Conservation (phyloP, 495 filamentous ascomycete genomes). For the Cenococcum geophilum region DNA sequence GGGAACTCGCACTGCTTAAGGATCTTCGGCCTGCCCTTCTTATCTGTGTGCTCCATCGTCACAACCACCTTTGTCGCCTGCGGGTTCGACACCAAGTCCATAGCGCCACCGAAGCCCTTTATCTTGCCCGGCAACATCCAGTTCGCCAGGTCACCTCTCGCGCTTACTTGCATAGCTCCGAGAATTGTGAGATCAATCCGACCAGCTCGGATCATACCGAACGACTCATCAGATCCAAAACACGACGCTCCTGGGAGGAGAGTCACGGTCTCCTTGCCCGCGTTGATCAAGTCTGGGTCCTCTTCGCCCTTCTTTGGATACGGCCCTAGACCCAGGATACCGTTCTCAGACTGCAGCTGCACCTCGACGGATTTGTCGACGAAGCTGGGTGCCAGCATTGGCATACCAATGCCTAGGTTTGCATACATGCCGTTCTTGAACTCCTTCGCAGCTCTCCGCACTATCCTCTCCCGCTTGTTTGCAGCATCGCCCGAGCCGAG, state of each 20-base stretch:
- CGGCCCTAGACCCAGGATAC: conserved; percentile 56
- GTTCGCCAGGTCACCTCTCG: conserved; percentile 54
- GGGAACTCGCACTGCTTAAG: conserved; percentile 52
- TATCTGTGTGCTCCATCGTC: conserved; percentile 56
- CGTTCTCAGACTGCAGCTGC: conserved; percentile 56
- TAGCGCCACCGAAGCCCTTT: conserved; percentile 60
- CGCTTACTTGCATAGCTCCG: conserved; percentile 55
- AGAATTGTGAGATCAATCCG: conserved; percentile 57
- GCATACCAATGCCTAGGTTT: conserved; percentile 62
- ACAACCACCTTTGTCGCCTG: conserved; percentile 57
- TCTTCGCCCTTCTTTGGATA: conserved; percentile 51
- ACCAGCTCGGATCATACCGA: conserved; percentile 57
- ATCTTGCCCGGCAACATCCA: conserved; percentile 61
- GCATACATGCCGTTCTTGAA: conserved; percentile 60
- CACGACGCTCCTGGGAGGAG: conserved; percentile 50
- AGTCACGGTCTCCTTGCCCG: conserved; percentile 57
- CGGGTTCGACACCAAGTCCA: conserved; percentile 58
- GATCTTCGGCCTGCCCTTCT: conserved; percentile 55
- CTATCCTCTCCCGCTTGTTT: conserved; percentile 51
- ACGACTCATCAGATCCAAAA: conserved; percentile 55
- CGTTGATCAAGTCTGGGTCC: conserved; percentile 57
- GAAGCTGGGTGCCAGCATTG: conserved; percentile 49
- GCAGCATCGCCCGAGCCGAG: conserved; percentile 36
- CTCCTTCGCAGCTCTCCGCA: conserved; percentile 54
- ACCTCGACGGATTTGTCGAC: conserved; percentile 48